A percentile compares a stretch with the other conserved stretches of the same genome.
These are phyloP conservation scores for Penicillium sp. DNA, from an alignment of 2,329 filamentous ascomycete genomes.

Conservation along the genomic window DNA sequence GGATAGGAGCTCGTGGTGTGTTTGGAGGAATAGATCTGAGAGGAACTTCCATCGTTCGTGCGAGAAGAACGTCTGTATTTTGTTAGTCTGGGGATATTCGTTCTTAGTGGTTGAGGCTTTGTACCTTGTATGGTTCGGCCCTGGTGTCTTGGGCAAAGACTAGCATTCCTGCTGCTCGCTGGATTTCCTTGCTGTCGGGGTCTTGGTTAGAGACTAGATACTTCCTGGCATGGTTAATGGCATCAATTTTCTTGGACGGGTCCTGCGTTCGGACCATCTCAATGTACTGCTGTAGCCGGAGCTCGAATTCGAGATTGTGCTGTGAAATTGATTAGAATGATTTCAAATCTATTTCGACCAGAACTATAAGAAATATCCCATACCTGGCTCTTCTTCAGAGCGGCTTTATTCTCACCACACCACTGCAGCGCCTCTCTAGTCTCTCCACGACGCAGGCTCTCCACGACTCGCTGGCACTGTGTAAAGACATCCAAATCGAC, in stretches of 20 bases:
- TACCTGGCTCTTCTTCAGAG: conserved; percentile 84
- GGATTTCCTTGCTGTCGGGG: conserved; percentile 71
- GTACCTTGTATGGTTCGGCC: conserved; percentile 66
- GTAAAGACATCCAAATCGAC: conserved; percentile 91
- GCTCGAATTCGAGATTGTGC: conserved; percentile 88
- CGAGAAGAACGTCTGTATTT: conserved; percentile 71
- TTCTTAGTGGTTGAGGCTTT: not conserved
- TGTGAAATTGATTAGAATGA: conserved; percentile 39
- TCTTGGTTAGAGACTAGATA: conserved; percentile 75
- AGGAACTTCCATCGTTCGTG: conserved; percentile 75
- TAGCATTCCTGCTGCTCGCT: conserved; percentile 77
- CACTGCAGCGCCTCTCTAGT: conserved; percentile 82
- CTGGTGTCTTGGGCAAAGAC: conserved; percentile 70
- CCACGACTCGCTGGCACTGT: conserved; percentile 77
- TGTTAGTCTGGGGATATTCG: conserved; percentile 8
- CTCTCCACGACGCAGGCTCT: conserved; percentile 71
- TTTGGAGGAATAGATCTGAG: conserved; percentile 79
- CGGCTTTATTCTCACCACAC: conserved; percentile 93
- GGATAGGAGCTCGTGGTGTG: conserved; percentile 83
- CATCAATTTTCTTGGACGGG: conserved; percentile 71
- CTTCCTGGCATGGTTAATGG: conserved; percentile 81
- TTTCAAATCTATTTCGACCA: too few species aligned
- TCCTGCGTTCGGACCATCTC: conserved; percentile 78
- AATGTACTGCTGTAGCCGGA: conserved; percentile 93
- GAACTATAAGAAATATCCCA: conserved; percentile 31